Percentiles rank a stretch among this genome's conserved stretches.
Conservation (phyloP, 1,139 yeast species). For the Diutina siamensis region DNA sequence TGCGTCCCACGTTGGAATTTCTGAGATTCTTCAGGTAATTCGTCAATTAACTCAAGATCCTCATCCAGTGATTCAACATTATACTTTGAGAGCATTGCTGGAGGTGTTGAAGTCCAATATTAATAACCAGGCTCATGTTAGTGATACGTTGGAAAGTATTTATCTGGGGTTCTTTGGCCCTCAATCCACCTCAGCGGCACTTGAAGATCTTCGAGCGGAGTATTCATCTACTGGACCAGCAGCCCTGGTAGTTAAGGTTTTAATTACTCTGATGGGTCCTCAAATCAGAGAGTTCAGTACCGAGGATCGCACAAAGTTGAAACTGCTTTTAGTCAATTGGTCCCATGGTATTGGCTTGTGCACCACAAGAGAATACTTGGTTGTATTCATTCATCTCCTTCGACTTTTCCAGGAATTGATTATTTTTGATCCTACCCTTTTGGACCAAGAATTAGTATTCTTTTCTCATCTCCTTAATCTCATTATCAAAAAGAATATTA, state of each 20-base stretch:
- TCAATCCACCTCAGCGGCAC: not conserved
- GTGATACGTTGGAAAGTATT: not conserved
- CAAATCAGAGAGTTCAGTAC: not conserved
- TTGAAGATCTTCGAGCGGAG: not conserved
- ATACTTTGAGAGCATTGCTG: not conserved
- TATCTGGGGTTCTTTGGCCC: not conserved
- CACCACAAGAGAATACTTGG: constrained; percentile 10
- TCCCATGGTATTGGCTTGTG: not conserved
- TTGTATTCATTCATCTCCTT: constrained; percentile 18
- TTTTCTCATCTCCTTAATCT: constrained; percentile 14
- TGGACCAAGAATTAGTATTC: constrained; percentile 22
- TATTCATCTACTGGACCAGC: not conserved
- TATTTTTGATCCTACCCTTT: constrained; percentile 28
- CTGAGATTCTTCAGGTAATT: constrained; percentile 21
- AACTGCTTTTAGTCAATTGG: not conserved
- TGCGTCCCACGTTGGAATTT: constrained; percentile 17
- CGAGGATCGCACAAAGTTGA: not conserved
- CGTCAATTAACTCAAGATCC: constrained; percentile 64
- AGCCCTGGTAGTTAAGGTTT: not conserved
- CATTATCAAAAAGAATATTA: constrained; percentile 26
- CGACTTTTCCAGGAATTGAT: constrained; percentile 27
- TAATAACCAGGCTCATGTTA: not conserved
- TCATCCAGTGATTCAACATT: constrained; percentile 51
- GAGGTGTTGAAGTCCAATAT: not conserved
- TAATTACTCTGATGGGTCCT: constrained; percentile 3